Evolutionary conservation across 2,329 filamentous ascomycete species (phyloP).

Genomic region (Penicillium frequentans): DNA sequence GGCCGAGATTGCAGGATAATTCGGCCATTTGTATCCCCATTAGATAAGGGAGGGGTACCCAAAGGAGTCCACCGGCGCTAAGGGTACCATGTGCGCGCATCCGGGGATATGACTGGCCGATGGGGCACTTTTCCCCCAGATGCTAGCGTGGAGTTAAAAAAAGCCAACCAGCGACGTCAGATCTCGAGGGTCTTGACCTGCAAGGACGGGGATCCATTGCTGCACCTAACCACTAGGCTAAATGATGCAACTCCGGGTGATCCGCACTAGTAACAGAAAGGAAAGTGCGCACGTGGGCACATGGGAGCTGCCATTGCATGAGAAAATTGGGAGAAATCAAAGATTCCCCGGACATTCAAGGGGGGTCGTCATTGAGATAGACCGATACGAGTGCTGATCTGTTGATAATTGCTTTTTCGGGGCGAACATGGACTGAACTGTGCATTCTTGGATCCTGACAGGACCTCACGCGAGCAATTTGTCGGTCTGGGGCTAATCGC

Average conservation of each 20-base stretch:
- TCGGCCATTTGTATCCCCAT: not conserved
- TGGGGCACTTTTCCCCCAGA: conserved; percentile 8
- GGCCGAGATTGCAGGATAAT: not conserved
- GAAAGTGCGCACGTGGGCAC: not conserved
- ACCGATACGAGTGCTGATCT: not conserved
- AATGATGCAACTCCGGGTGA: not conserved
- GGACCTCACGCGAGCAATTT: not conserved
- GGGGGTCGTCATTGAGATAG: not conserved
- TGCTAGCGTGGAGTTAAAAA: conserved; percentile 13
- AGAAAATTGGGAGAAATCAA: not conserved
- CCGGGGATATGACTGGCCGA: conserved; percentile 15
- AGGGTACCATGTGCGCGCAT: conserved; percentile 10
- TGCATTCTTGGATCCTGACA: not conserved
- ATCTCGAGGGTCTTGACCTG: not conserved
- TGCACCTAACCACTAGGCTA: not conserved
- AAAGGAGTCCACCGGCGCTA: not conserved
- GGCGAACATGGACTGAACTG: too few species aligned
- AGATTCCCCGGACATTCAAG: not conserved
- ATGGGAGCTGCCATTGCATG: not conserved
- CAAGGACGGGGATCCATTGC: not conserved
- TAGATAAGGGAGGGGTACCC: not conserved
- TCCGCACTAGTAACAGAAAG: not conserved
- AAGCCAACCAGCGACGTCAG: conserved; percentile 1
- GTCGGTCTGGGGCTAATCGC: not conserved
- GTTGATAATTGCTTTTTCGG: not conserved